Conservation (phyloP, 2,329 filamentous ascomycete species). For the Alternaria triticimaculans region DNA sequence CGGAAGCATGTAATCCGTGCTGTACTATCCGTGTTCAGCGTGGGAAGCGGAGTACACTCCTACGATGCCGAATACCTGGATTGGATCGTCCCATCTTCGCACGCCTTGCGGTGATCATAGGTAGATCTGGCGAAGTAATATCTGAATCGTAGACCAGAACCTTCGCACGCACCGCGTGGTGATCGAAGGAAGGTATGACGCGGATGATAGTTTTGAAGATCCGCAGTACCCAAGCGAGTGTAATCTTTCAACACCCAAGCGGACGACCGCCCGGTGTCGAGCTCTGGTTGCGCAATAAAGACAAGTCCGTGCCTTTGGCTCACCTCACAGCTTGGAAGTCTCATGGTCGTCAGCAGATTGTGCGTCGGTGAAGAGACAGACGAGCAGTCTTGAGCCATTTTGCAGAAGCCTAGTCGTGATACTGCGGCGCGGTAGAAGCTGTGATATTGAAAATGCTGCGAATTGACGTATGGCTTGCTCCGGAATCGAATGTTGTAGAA, state of each 20-base stretch:
- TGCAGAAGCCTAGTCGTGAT: fast-evolving
- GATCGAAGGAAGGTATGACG: not conserved
- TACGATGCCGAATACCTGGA: not conserved
- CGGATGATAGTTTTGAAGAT: not conserved
- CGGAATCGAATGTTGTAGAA: not conserved
- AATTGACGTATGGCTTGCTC: not conserved
- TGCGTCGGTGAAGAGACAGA: not conserved
- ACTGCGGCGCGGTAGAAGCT: not conserved
- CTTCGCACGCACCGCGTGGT: not conserved
- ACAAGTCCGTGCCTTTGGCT: not conserved
- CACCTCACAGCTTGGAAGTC: not conserved
- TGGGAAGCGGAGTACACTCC: not conserved
- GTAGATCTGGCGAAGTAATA: not conserved
- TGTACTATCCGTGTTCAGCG: not conserved
- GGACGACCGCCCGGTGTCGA: not conserved
- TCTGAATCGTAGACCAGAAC: not conserved
- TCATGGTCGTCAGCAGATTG: not conserved
- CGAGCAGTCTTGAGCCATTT: not conserved
- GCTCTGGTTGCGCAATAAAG: not conserved
- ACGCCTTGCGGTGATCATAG: not conserved
- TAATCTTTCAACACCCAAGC: not conserved
- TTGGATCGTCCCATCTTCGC: not conserved
- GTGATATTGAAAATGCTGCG: not conserved
- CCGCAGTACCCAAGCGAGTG: not conserved
- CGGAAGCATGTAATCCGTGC: not conserved